Percentiles rank a stretch among this genome's conserved stretches.
Evolutionary conservation across 768 basidiomycete genomes (phyloP).

Genomic region (Amanita phalloides): DNA sequence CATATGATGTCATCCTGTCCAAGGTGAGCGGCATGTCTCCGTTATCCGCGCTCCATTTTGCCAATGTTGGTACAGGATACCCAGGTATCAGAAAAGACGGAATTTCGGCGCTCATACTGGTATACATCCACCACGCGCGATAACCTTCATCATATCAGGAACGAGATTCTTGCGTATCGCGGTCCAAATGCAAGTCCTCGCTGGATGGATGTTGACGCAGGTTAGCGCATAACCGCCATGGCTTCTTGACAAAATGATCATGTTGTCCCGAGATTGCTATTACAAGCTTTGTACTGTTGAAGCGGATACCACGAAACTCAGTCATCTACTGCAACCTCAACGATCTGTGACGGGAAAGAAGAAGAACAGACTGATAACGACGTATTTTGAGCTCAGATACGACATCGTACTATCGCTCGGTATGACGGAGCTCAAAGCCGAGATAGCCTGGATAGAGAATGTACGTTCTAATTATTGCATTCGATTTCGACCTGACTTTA

Average conservation of each 20-base stretch:
- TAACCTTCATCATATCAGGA: constrained; percentile 5
- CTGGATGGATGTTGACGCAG: constrained; percentile 17
- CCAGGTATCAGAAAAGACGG: constrained; percentile 17
- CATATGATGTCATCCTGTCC: constrained; percentile 16
- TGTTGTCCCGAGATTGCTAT: constrained; percentile 4
- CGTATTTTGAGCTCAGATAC: constrained; percentile 10
- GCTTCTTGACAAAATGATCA: constrained; percentile 14
- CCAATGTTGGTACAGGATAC: constrained; percentile 19
- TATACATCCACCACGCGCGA: neutral
- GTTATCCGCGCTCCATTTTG: neutral
- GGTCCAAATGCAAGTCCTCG: constrained; percentile 11
- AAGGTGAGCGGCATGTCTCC: constrained; percentile 9
- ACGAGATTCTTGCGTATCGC: constrained; percentile 14
- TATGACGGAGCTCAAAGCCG: constrained; percentile 13
- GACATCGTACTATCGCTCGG: constrained; percentile 13
- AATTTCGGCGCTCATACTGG: constrained; percentile 14
- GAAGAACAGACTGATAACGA: neutral
- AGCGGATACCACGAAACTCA: constrained; percentile 8
- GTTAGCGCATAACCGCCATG: constrained; percentile 12
- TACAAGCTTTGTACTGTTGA: constrained; percentile 7
- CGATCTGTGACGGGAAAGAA: neutral
- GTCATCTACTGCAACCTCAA: neutral
- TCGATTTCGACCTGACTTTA: neutral
- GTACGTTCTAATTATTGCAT: constrained; percentile 5
- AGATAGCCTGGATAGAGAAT: constrained; percentile 12